phyloP scores from a whole-genome alignment of 2,329 filamentous ascomycete species.

The Chrysoporthe deuterocubensis region DNA sequence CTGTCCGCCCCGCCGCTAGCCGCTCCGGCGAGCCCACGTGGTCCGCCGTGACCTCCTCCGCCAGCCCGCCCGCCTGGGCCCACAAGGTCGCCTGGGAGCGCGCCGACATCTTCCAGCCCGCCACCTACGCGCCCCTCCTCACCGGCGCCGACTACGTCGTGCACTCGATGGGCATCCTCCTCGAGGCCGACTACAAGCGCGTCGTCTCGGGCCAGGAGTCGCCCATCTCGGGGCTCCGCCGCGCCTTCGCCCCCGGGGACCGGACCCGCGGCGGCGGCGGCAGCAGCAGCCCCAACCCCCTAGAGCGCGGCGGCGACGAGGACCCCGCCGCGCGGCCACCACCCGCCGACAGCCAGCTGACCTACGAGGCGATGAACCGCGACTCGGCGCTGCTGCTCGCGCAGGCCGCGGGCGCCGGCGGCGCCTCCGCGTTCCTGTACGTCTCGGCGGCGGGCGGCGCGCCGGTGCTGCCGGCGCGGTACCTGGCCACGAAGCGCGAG shows the following conservation, averaged over 20 bases:
- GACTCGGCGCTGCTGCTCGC: slow-evolving; percentile 85
- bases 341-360: slow-evolving; percentile 69
- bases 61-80: slow-evolving; percentile 77
- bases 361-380: slow-evolving; percentile 97
- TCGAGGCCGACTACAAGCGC: slow-evolving; percentile 98
- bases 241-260: slow-evolving; percentile 70
- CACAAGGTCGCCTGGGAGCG: slow-evolving; percentile 83
- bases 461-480: slow-evolving; percentile 80
- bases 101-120: slow-evolving; percentile 83
- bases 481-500: slow-evolving; percentile 90
- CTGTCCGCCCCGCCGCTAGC: slow-evolving; percentile 49
- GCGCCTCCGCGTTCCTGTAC: slow-evolving; percentile 73
- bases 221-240: slow-evolving; percentile 75
- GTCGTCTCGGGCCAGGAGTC: slow-evolving; percentile 84
- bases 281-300: slow-evolving; percentile 63
- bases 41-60: slow-evolving; percentile 74
- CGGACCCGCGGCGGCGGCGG: slow-evolving; percentile 53
- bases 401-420: slow-evolving; percentile 70
- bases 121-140: slow-evolving; percentile 77
- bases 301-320: slow-evolving; percentile 56
- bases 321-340: slow-evolving; percentile 27
- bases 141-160: slow-evolving; percentile 82
- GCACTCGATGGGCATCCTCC: slow-evolving; percentile 92
- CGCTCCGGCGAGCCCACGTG: slow-evolving; percentile 90
- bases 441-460: slow-evolving; percentile 88